These are phyloP conservation scores for Plantago elongata DNA, from an alignment of 257 asterid genomes.

Conservation along the genomic window DNA sequence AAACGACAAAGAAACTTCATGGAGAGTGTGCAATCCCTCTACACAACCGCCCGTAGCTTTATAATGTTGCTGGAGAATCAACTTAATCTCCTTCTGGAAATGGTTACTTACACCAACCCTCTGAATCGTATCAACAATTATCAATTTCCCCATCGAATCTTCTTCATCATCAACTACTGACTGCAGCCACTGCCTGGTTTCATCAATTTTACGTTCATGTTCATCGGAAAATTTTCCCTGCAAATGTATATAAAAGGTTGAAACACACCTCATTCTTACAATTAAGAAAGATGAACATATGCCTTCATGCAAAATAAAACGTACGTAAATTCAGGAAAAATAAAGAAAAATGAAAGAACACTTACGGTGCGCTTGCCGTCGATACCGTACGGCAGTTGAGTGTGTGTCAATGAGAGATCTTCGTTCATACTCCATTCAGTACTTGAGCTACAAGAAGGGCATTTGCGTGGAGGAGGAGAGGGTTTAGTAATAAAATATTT, in stretches of 20 bases:
- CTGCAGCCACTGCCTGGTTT: conserved; percentile 15
- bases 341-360: too few species aligned
- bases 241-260: background rate
- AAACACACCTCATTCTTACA: too few species aligned
- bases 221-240: conserved; percentile 24
- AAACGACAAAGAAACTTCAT: conserved; percentile 36
- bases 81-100: conserved; percentile 29
- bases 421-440: too few species aligned
- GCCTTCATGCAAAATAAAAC: too few species aligned
- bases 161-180: conserved; percentile 10
- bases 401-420: too few species aligned
- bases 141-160: conserved; percentile 17
- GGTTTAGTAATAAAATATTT: too few species aligned
- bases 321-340: too few species aligned
- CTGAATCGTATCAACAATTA: conserved; percentile 34
- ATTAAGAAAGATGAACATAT: too few species aligned
- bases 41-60: background rate
- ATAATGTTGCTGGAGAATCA: conserved; percentile 19
- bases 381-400: too few species aligned
- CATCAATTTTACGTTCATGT: conserved; percentile 11
- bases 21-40: conserved; percentile 14
- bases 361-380: too few species aligned
- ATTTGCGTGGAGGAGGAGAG: too few species aligned
- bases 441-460: too few species aligned
- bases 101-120: conserved; percentile 31